Percentiles rank a stretch among this genome's conserved stretches.
phyloP scores from a whole-genome alignment of 2,329 filamentous ascomycete genomes.

The Aspergillus intermedius region DNA sequence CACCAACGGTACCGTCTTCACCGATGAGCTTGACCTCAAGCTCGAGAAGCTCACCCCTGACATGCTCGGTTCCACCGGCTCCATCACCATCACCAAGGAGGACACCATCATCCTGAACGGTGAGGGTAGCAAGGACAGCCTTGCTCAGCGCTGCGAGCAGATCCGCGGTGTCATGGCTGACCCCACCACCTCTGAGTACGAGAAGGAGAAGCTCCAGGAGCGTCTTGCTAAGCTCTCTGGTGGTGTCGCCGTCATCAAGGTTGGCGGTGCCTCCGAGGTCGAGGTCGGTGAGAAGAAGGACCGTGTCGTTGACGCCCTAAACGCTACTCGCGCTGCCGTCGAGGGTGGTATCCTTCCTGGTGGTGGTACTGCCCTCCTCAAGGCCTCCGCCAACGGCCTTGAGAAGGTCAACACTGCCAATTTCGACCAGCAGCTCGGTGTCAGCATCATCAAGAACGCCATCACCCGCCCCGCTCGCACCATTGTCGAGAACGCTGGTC shows the following conservation, averaged over 20 bases:
- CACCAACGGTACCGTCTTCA: conserved; percentile 96
- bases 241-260: conserved; percentile 98
- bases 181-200: conserved; percentile 92
- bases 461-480: conserved; percentile 91
- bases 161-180: conserved; percentile 96
- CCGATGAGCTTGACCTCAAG: conserved; percentile 97
- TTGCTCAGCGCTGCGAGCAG: conserved; percentile 95
- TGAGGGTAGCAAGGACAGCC: conserved; percentile 87
- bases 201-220: conserved; percentile 99
- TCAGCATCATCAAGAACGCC: conserved; percentile 94
- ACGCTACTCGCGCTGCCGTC: conserved; percentile 94
- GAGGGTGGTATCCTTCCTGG: conserved; percentile 98
- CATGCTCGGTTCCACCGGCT: conserved; percentile 93
- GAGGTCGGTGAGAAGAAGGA: conserved; percentile 99
- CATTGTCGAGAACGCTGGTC: conserved; percentile 95
- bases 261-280: conserved; percentile 93
- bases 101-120: conserved; percentile 98
- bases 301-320: conserved; percentile 95
- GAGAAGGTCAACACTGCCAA: conserved; percentile 77
- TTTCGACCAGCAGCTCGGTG: conserved; percentile 98
- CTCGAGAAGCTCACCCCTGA: conserved; percentile 95
- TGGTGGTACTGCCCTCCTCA: conserved; percentile 95
- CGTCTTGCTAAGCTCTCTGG: conserved; percentile 98
- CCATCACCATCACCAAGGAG: conserved; percentile 99
- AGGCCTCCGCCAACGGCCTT: conserved; percentile 87